phyloP scores from a whole-genome alignment of 768 basidiomycete species.

The Mrakia hoshinonis region DNA sequence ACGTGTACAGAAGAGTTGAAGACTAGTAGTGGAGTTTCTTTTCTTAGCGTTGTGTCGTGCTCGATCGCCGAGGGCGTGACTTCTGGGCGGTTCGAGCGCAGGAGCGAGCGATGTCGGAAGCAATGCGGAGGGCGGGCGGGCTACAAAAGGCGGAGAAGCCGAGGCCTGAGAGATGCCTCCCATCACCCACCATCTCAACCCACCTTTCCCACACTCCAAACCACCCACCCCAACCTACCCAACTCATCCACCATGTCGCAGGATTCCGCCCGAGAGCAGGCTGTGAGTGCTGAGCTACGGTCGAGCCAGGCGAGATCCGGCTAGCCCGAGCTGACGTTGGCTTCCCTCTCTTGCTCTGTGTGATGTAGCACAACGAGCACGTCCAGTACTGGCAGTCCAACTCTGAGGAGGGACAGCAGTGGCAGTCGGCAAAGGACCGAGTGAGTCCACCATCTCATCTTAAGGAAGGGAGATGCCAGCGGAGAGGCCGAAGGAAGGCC shows the following conservation, averaged over 20 bases:
- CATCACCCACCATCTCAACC: background rate
- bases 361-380: background rate
- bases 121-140: background rate
- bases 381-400: conserved; percentile 12
- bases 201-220: background rate
- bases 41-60: too few relatives aligned
- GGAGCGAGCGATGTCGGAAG: background rate
- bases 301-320: too few relatives aligned
- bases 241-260: background rate
- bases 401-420: conserved; percentile 6
- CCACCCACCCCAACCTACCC: background rate
- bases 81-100: too few relatives aligned
- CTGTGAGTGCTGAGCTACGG: background rate
- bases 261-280: background rate
- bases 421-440: conserved; percentile 18
- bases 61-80: too few relatives aligned
- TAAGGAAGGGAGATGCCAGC: too few relatives aligned
- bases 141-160: too few relatives aligned
- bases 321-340: background rate
- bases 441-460: too few relatives aligned
- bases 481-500: too few relatives aligned
- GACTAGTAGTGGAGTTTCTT: too few relatives aligned
- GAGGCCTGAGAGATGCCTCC: background rate
- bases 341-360: background rate
- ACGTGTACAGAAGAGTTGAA: too few relatives aligned